Conservation (phyloP, 139 green algal species). For the Chara braunii region DNA sequence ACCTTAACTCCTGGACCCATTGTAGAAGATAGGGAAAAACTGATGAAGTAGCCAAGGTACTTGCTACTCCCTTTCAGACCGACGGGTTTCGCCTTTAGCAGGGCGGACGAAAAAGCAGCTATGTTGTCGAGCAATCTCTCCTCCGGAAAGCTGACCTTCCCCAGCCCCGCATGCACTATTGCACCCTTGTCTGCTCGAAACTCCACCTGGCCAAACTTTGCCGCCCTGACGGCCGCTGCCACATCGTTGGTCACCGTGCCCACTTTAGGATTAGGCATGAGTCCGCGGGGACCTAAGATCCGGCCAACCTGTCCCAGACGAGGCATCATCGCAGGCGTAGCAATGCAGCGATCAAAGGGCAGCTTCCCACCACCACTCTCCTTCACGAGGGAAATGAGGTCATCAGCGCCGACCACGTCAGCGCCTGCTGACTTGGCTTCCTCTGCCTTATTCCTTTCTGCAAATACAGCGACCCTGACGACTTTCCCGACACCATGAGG, state of each 20-base stretch:
- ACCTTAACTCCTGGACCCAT: conserved; percentile 34
- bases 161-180: conserved; percentile 60
- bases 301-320: conserved; percentile 58
- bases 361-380: conserved; percentile 39
- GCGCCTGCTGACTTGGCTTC: conserved; percentile 61
- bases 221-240: conserved; percentile 50
- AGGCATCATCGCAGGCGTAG: conserved; percentile 77
- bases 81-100: conserved; percentile 31
- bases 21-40: conserved; percentile 30
- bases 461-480: conserved; percentile 74
- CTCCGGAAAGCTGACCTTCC: conserved; percentile 34
- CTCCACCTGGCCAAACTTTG: conserved; percentile 69
- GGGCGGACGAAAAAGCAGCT: conserved; percentile 21
- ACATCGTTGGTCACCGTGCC: conserved; percentile 76
- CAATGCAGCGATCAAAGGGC: conserved; percentile 38
- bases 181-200: conserved; percentile 66
- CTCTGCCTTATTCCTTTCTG: conserved; percentile 54
- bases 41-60: conserved; percentile 31
- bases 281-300: conserved; percentile 77
- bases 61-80: conserved; percentile 32
- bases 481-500: conserved; percentile 34
- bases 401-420: conserved; percentile 68
- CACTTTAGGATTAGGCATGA: conserved; percentile 97
- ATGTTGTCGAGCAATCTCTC: conserved; percentile 25
- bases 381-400: conserved; percentile 65